Base-by-base conservation (phyloP, 2,329 filamentous ascomycete species). In the Aureobasidium lini region DNA sequence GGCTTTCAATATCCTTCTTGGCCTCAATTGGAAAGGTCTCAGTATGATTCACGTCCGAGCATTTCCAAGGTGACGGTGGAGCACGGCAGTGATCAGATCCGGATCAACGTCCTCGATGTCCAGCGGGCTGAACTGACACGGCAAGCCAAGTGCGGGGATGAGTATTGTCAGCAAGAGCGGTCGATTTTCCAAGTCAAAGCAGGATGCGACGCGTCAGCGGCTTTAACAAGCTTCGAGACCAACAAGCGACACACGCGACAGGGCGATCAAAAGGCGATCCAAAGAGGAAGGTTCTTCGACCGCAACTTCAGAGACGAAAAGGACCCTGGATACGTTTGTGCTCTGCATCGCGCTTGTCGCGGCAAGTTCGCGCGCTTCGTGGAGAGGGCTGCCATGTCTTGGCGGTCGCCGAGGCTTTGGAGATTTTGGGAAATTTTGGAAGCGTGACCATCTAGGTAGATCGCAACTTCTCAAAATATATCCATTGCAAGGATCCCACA, bases 381-480 rank as follows among this genome's bases (percentile, higher is more conserved):
- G 23, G 23, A 23, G 23, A 23, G 23, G 34, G 34, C 39, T 15
- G 23, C 1, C 48, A 40, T 40, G 36, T 40, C 49, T 52, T 52
- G 49, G 49, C 49, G 23, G 36, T 15, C 28, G 50, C 50, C 39
- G 49, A 32, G 49, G 49, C 32, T 31, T 36, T 6, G 16, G 31
- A 49, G 36, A 52, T 29, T 39, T 34, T 43, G 50, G 39, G 15
- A 54, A 54, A 18, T 53, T 18, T 39, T 32, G 42, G 42, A 46
- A 34, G 6, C 32, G 36, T 56, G 52, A 9, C 52, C 52, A 46
- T 56, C 18, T 15, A 56, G 52, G 52, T 56, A 37, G 31, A 46
- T 46, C 6, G 39, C 40, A 16, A 34, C 39, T 54, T 36, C n/a
- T 13, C 28, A 2, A 10, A 3, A 52, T n/a, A 31, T 2, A 7